Evolutionary conservation across 805 yeast species (phyloP), one percentile per base, ranked within the genome.

Genomic region (Zygotorulaspora chibaensis): DNA sequence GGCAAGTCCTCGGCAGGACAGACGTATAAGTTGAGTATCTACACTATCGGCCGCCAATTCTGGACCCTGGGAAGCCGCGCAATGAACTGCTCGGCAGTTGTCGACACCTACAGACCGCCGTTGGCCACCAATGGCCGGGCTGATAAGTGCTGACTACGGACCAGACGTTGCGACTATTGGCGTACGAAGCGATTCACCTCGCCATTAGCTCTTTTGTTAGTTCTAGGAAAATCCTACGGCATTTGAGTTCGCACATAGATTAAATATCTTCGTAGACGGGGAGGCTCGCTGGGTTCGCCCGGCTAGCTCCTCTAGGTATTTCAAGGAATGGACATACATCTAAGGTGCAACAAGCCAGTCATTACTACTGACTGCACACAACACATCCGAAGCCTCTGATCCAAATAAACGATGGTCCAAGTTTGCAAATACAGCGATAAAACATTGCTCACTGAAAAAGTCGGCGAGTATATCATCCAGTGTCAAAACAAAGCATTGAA

Each of bases 401-500:
- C 25, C 25, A 20, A 20, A 20, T 28, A 8, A 9, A 25, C 35
- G 37, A 70, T 69, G 73, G 73, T 67, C 25, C 48, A 62, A 39
- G 64, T 70, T 10, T 57, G 59, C 48, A 57, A 67, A 11, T 78
- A 77, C 54, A 62, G 74, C 3, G 79, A 79, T 35, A 75, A 84
- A 7, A 63, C 60, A 13, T 80, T 77, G 30, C 84, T 87, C 26
- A 84, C 95, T 52, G 62, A 67, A 16, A 74, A 83, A 2, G 80
- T 87, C 29, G 96, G 87, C 8, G 66, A 73, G 42, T 78, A 77
- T 58, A 72, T 87, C 38, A 59, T 88, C 23, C 66, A 73, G 41
- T 63, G 74, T 43, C 96, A 89, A 67, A 72, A 84, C 54, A 66
- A 70, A 35, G 84, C 82, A 2, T 70, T 89, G 44, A 56, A 64